phyloP scores from a whole-genome alignment of 2,329 filamentous ascomycete genomes.

The Colletotrichum sansevieriae region DNA sequence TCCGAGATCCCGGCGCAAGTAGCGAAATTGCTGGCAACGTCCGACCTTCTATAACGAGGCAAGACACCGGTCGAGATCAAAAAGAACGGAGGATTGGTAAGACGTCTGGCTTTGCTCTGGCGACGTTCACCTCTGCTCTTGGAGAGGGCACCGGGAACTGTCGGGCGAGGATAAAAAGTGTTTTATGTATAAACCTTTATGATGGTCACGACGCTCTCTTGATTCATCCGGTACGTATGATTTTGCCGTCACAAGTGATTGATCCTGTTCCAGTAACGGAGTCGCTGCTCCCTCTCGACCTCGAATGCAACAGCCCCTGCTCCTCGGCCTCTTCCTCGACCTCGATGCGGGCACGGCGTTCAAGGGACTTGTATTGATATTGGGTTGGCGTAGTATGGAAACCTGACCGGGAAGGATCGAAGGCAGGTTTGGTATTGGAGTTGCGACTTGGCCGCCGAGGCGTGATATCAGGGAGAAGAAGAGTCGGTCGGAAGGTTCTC shows the following conservation, averaged over 20 bases:
- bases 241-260: neutral
- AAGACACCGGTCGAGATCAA: neutral
- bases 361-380: neutral
- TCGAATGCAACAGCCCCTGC: neutral
- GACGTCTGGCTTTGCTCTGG: no score
- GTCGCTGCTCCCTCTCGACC: no score
- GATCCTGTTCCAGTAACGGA: neutral
- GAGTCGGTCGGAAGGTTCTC: neutral
- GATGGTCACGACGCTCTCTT: neutral
- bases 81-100: no score
- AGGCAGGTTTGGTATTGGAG: neutral
- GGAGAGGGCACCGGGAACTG: no score
- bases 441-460: neutral
- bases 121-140: no score
- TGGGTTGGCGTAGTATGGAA: neutral
- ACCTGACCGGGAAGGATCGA: neutral
- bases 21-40: neutral
- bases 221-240: neutral
- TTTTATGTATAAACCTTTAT: no score
- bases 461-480: neutral
- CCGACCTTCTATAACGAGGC: neutral
- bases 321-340: neutral
- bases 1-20: neutral
- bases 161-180: no score
- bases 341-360: neutral